Evolutionary conservation across 805 yeast species (phyloP).

Genomic region (Candida manassasensis): DNA sequence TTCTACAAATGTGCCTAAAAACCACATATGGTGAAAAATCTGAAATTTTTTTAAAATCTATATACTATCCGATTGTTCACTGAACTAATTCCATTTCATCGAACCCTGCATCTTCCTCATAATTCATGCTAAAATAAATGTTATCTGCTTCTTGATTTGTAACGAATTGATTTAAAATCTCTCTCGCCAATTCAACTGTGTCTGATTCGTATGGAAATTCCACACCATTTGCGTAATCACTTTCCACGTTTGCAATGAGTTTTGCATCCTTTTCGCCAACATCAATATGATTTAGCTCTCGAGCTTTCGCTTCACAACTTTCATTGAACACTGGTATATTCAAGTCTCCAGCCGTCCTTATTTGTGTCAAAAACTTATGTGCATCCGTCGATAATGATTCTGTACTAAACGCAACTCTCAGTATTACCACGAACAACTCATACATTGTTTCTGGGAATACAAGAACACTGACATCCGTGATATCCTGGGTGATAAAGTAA

Average conservation of each 20-base stretch:
- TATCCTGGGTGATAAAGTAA: constrained; percentile 32
- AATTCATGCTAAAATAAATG: constrained; percentile 62
- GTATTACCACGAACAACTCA: constrained; percentile 47
- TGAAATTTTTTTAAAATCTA: no score
- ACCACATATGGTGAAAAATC: no score
- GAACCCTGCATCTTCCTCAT: constrained; percentile 22
- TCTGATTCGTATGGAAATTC: constrained; percentile 60
- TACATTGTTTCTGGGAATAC: constrained; percentile 37
- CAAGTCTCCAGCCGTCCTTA: constrained; percentile 28
- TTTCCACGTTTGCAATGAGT: constrained; percentile 32
- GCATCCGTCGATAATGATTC: constrained; percentile 39
- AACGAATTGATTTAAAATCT: constrained; percentile 59
- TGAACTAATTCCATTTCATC: constrained; percentile 20
- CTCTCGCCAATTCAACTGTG: constrained; percentile 65
- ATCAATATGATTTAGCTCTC: constrained; percentile 30
- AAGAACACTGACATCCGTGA: constrained; percentile 25
- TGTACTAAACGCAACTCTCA: constrained; percentile 49
- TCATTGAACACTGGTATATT: constrained; percentile 38
- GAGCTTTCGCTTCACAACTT: constrained; percentile 39
- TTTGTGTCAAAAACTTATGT: constrained; percentile 27
- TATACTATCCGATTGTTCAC: no score
- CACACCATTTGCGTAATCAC: constrained; percentile 50
- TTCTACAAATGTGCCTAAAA: no score
- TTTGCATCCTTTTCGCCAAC: constrained; percentile 13
- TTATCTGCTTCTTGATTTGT: constrained; percentile 80